Conservation (phyloP, 345 rosid genomes). For the Eucalyptus melliodora region DNA sequence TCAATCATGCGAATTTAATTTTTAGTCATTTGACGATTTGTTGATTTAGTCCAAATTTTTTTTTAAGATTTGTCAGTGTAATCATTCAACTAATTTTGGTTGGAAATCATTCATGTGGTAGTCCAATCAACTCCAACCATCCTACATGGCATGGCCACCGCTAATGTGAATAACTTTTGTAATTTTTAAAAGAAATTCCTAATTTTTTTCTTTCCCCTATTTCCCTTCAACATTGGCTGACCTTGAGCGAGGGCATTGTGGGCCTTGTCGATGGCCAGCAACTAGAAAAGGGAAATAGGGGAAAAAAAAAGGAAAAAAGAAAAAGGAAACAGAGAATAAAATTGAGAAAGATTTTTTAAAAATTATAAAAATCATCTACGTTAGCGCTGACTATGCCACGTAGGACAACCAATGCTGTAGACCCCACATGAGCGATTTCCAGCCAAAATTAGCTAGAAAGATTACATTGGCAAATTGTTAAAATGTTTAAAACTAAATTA, state of each 20-base stretch:
- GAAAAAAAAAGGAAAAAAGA: not conserved
- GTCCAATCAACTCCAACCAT: not conserved
- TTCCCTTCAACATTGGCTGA: not conserved
- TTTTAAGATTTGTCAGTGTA: not conserved
- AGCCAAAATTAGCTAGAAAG: not conserved
- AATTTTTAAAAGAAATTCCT: no score
- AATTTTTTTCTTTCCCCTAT: no score
- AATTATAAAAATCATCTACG: not conserved
- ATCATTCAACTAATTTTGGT: not conserved
- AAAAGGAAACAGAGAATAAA: no score
- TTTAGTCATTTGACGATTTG: not conserved
- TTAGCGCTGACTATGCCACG: rapidly evolving
- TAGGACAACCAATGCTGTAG: rapidly evolving
- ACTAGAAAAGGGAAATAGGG: not conserved
- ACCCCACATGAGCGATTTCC: no score
- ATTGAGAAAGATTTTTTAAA: no score
- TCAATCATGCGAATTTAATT: no score
- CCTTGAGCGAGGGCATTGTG: not conserved
- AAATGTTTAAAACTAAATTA: no score
- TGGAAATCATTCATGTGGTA: no score
- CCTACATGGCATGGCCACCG: rapidly evolving
- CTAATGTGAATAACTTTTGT: no score
- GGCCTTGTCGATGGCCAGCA: not conserved
- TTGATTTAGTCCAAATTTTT: not conserved
- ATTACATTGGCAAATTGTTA: no score